Evolutionary conservation across 176 grass and related monocot species (phyloP).

Genomic region (Miscanthus lutarioriparius): DNA sequence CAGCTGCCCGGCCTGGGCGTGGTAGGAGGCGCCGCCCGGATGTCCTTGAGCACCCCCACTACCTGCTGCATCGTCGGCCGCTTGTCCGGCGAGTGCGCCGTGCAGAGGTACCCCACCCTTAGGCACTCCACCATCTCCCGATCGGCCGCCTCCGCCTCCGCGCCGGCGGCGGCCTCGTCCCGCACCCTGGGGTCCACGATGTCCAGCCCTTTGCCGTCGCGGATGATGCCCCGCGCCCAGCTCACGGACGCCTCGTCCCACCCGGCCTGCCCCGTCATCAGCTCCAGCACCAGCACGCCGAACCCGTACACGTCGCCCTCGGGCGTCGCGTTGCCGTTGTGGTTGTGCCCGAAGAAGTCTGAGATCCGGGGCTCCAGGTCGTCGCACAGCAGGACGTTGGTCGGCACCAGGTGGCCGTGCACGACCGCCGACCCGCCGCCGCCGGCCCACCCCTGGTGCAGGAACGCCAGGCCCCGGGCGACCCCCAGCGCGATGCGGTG

Average conservation of each 20-base stretch:
- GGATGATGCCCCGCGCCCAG: conserved; percentile 53
- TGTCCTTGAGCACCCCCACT: conserved; percentile 83
- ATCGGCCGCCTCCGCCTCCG: conserved; percentile 33
- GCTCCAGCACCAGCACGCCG: conserved; percentile 75
- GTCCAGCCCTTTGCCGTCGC: conserved; percentile 53
- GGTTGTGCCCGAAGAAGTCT: conserved; percentile 35
- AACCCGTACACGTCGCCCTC: conserved; percentile 75
- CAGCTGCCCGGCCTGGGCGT: not conserved
- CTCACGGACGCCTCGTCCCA: conserved; percentile 67
- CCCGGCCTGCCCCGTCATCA: conserved; percentile 57
- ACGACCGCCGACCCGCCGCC: conserved; percentile 38
- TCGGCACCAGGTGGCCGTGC: conserved; percentile 72
- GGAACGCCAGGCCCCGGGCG: conserved; percentile 77
- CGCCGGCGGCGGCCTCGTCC: conserved; percentile 3
- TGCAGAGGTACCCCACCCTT: conserved; percentile 75
- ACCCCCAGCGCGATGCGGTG: conserved; percentile 78
- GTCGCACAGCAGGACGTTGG: conserved; percentile 78
- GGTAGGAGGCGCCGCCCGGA: conserved; percentile 28
- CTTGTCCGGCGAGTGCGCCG: conserved; percentile 76
- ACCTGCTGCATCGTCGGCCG: conserved; percentile 94
- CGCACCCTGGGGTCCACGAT: conserved; percentile 56
- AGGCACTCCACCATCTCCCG: conserved; percentile 74
- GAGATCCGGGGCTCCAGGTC: conserved; percentile 76
- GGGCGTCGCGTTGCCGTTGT: not conserved
- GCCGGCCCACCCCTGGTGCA: conserved; percentile 90